Evolutionary conservation across 176 grass and related monocot genomes (phyloP).

Genomic region (Ananas comosus): DNA sequence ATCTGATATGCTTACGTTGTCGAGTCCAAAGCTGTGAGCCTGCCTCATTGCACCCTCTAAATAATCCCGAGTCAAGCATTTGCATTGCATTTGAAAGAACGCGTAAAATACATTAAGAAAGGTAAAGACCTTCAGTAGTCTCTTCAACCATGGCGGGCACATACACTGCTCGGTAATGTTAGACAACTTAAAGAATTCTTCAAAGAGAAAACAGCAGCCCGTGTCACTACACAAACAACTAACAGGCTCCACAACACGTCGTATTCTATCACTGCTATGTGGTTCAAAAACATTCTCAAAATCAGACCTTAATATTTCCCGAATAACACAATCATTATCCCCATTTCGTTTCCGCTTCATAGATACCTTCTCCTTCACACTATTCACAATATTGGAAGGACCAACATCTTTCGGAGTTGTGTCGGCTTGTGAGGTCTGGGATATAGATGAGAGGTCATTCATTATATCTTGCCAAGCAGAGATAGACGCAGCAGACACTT

Average conservation of each 20-base stretch:
- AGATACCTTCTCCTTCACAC: not conserved
- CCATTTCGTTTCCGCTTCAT: slow-evolving; percentile 26
- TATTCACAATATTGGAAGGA: not conserved
- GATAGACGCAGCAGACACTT: slow-evolving; percentile 31
- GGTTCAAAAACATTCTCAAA: slow-evolving; percentile 21
- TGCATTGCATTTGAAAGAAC: slow-evolving; percentile 31
- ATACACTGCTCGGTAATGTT: slow-evolving; percentile 14
- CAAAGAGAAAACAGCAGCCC: slow-evolving; percentile 25
- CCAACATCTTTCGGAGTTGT: slow-evolving; percentile 18
- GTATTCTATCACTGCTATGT: slow-evolving; percentile 28
- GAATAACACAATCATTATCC: slow-evolving; percentile 26
- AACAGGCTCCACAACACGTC: slow-evolving; percentile 22
- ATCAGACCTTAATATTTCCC: slow-evolving; percentile 17
- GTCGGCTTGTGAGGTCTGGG: slow-evolving; percentile 28
- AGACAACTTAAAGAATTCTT: slow-evolving; percentile 21
- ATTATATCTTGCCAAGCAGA: slow-evolving; percentile 79
- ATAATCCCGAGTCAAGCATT: slow-evolving; percentile 32
- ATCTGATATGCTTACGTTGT: slow-evolving; percentile 24
- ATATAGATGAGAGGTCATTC: slow-evolving; percentile 60
- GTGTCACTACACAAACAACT: slow-evolving; percentile 27
- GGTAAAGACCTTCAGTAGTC: slow-evolving; percentile 33
- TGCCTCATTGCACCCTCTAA: slow-evolving; percentile 28
- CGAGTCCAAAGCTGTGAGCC: slow-evolving; percentile 22
- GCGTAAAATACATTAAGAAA: slow-evolving; percentile 40
- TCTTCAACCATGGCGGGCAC: slow-evolving; percentile 38